Evolutionary conservation across 768 basidiomycete species (phyloP).

Genomic region (Xerocomellus chrysenteron): DNA sequence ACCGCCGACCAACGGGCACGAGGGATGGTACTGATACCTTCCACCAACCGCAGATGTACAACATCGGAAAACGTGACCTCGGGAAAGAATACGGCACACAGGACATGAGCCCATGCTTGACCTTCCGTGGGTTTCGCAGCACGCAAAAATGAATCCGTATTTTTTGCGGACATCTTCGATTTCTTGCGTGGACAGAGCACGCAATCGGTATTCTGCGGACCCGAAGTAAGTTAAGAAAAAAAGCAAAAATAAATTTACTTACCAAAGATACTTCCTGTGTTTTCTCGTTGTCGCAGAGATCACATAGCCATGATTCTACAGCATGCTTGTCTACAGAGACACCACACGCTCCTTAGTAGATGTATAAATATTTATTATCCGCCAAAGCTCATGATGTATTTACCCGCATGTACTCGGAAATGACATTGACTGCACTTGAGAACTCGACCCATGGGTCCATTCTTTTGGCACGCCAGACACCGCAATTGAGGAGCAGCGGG

Average conservation of each 20-base stretch:
- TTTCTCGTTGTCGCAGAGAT: constrained; percentile 84
- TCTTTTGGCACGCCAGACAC: constrained; percentile 74
- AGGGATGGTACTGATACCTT: constrained; percentile 78
- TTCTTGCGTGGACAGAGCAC: constrained; percentile 70
- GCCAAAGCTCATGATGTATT: background rate
- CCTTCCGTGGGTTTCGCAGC: constrained; percentile 90
- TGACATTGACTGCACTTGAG: constrained; percentile 80
- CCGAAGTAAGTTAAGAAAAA: constrained; percentile 1
- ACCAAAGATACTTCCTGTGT: constrained; percentile 81
- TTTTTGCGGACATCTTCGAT: constrained; percentile 39
- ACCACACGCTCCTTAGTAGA: constrained; percentile 59
- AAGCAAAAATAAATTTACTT: constrained; percentile 22
- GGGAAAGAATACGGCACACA: constrained; percentile 86
- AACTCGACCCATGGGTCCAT: constrained; percentile 74
- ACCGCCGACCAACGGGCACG: constrained; percentile 73
- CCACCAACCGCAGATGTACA: constrained; percentile 68
- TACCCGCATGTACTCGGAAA: constrained; percentile 79
- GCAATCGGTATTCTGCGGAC: constrained; percentile 71
- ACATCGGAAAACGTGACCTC: constrained; percentile 85
- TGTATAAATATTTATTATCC: constrained; percentile 3
- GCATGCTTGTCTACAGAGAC: constrained; percentile 60
- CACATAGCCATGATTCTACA: constrained; percentile 80
- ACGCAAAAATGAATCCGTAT: constrained; percentile 65
- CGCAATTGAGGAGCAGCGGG: constrained; percentile 59
- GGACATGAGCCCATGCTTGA: constrained; percentile 87